Conservation (phyloP, 441 rosid species). For the Aleurites moluccanus region DNA sequence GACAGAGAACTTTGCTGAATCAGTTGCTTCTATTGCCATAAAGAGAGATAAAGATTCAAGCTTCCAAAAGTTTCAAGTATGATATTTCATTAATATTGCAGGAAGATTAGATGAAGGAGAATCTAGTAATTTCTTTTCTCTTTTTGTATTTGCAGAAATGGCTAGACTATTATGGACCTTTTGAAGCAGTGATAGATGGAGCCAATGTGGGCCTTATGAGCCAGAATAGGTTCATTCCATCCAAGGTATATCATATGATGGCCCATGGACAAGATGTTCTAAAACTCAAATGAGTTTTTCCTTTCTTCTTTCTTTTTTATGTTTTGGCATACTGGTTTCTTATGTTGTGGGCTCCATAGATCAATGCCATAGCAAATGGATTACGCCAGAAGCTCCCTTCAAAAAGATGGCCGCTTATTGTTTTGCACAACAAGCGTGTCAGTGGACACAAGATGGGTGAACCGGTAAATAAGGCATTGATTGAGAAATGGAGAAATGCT, state of each 20-base stretch:
- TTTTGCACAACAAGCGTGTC: constrained; percentile 59
- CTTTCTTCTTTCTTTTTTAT: background rate
- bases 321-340: constrained; percentile 15
- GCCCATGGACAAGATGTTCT: background rate
- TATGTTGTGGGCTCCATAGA: constrained; percentile 30
- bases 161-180: constrained; percentile 70
- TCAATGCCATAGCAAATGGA: constrained; percentile 54
- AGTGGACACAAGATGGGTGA: constrained; percentile 45
- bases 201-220: constrained; percentile 61
- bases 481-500: constrained; percentile 63
- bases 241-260: constrained; percentile 41
- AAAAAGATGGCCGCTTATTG: constrained; percentile 62
- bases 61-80: constrained; percentile 68
- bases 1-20: constrained; percentile 59
- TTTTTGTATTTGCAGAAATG: constrained; percentile 50
- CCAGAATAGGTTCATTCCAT: constrained; percentile 48
- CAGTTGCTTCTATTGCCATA: constrained; percentile 60
- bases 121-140: background rate
- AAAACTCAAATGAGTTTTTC: background rate
- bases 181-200: constrained; percentile 67
- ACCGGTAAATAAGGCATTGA: constrained; percentile 39
- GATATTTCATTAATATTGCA: constrained; percentile 17
- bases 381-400: constrained; percentile 61
- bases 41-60: constrained; percentile 54
- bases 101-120: constrained; percentile 13